A percentile compares a stretch with the other conserved stretches of the same genome.
phyloP scores from a whole-genome alignment of 2,329 filamentous ascomycete genomes.

The Neoascochyta sp. region DNA sequence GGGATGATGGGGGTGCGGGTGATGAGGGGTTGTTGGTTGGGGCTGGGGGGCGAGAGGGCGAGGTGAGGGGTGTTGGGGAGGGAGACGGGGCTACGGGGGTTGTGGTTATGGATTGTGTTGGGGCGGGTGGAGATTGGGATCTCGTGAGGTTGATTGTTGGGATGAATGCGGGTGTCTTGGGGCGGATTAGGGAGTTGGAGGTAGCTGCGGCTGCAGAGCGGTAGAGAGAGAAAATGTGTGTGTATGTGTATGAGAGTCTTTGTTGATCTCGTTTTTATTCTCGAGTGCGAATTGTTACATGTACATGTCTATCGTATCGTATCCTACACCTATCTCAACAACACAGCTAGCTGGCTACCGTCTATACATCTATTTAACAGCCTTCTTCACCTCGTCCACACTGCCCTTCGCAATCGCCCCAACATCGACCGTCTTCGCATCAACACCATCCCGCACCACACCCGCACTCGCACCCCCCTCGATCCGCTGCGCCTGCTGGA shows the following conservation, averaged over 20 bases:
- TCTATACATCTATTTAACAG: neutral
- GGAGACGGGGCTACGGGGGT: slow-evolving; percentile 75
- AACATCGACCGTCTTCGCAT: slow-evolving; percentile 21
- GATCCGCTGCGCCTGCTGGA: slow-evolving; percentile 12
- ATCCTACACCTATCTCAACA: neutral
- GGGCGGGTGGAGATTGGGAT: slow-evolving; percentile 84
- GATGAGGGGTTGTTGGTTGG: no score
- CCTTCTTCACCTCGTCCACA: neutral
- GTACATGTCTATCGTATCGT: no score
- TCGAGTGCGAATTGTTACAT: neutral
- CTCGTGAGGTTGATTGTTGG: slow-evolving; percentile 80
- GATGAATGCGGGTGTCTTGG: slow-evolving; percentile 68
- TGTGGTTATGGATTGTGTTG: slow-evolving; percentile 92
- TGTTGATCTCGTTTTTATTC: neutral
- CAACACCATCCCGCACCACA: slow-evolving; percentile 11
- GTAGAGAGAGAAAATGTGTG: slow-evolving; percentile 1
- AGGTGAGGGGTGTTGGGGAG: slow-evolving; percentile 47
- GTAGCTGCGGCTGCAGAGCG: neutral
- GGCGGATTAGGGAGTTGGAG: slow-evolving; percentile 4
- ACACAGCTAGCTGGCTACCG: no score
- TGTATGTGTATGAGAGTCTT: neutral
- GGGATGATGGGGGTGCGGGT: slow-evolving; percentile 3
- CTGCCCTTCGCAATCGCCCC: slow-evolving; percentile 13
- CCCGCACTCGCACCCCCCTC: neutral
- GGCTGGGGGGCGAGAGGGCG: slow-evolving; percentile 11